Conservation (phyloP, 345 rosid genomes). For the Eucalyptus caleyi region DNA sequence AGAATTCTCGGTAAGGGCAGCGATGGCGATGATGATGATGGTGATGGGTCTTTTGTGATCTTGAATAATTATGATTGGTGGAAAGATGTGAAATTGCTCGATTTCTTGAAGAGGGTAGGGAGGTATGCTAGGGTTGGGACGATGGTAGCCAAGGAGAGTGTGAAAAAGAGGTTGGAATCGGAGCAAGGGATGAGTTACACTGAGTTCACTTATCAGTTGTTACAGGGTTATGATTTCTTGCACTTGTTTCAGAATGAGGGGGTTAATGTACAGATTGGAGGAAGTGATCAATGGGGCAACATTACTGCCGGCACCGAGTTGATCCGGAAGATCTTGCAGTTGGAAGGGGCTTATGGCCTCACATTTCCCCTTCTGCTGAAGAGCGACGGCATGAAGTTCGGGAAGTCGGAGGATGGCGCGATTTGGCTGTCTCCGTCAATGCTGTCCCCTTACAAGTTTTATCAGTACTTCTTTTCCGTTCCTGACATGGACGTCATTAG, state of each 20-base stretch:
- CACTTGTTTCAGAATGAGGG: conserved; percentile 58
- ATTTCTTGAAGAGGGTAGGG: conserved; percentile 75
- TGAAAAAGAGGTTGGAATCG: conserved; percentile 84
- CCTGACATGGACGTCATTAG: conserved; percentile 75
- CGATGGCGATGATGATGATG: background rate
- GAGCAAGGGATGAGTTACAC: conserved; percentile 96
- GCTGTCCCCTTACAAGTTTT: conserved; percentile 85
- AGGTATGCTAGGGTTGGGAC: conserved; percentile 74
- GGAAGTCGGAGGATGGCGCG: conserved; percentile 99
- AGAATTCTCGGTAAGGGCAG: conserved; percentile 26
- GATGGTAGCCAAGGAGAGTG: conserved; percentile 90
- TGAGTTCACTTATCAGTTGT: conserved; percentile 80
- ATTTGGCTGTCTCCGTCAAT: conserved; percentile 72
- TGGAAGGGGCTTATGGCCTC: conserved; percentile 73
- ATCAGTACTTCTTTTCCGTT: conserved; percentile 91
- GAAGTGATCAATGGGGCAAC: conserved; percentile 99
- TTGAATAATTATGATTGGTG: conserved; percentile 95
- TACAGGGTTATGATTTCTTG: conserved; percentile 86
- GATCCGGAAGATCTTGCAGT: conserved; percentile 64
- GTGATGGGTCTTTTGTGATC: conserved; percentile 14
- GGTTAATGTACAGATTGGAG: conserved; percentile 87
- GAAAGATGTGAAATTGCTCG: conserved; percentile 72
- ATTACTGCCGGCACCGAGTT: conserved; percentile 91
- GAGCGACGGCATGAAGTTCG: conserved; percentile 87
- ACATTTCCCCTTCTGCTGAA: conserved; percentile 86